Evolutionary conservation across 2,329 filamentous ascomycete species (phyloP), one percentile per base, ranked within the genome.

Genomic region (Xylaria multiplex): DNA sequence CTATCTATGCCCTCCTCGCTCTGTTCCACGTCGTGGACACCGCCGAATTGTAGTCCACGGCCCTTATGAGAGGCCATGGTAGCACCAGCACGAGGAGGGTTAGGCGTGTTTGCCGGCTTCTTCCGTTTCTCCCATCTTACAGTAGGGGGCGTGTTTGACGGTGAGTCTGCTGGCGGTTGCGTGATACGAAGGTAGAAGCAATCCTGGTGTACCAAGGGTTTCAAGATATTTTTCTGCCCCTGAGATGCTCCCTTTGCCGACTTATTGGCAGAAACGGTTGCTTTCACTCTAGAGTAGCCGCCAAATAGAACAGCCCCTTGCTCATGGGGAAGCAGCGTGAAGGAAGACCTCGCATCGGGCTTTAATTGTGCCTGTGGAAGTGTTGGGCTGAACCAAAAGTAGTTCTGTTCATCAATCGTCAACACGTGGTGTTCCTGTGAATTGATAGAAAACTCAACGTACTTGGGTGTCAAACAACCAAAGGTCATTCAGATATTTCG

Each of bases 11-110:
- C 93, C 78, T 99, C 96, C 77, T 97, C 94, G 70, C 88, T 95
- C 76, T 94, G 87, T 78, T 97, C 93, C 0, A 96, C 91, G 72
- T 97, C 94, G 74, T 97, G 93, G 3, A 99, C 96, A 59, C 96
- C 96, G 50, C 96, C 96, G 77, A 98, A 98, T 74, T 93, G 81
- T 64, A 99, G 95, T 0, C 96, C 96, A 67, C 96, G 89, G 0
- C 95, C 94, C 79, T 95, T 96, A 81, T 99, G 96, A 77, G 90
- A 93, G 0, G 93, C 88, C 94, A 98, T 98, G 2, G 95, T 98
- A 0, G 93, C 89, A 37, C 96, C 96, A 2, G 93, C 94, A 24
- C 96, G 88, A 13, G 91, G 80, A 5, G 96, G 96, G 69, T 89
- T 92, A 0, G 96, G 96, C 7, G 91, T 82, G 76, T 99, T 99